A percentile compares a stretch with the other conserved stretches of the same genome.
Conservation (phyloP, 257 asterid genomes). For the Osmanthus fragrans region DNA sequence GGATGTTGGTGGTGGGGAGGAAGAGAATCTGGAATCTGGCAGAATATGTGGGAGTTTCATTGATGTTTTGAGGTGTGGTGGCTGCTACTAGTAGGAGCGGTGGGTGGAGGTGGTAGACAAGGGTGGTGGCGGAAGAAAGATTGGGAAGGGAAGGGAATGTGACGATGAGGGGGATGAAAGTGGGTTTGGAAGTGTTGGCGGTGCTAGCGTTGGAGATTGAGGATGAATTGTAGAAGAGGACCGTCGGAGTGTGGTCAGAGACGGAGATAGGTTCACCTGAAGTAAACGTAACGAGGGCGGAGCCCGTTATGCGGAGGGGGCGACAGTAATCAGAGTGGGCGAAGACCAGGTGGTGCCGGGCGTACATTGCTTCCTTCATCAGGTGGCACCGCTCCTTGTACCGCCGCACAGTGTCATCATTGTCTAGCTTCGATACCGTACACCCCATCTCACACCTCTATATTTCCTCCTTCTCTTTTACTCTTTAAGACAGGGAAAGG, state of each 20-base stretch:
- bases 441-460: not conserved
- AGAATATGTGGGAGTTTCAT: constrained; percentile 78
- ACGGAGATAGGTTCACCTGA: constrained; percentile 85
- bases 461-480: too few species aligned
- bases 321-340: constrained; percentile 97
- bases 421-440: too few species aligned
- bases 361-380: constrained; percentile 76
- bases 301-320: constrained; percentile 74
- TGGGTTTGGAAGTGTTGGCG: constrained; percentile 14
- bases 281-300: too few species aligned
- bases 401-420: constrained; percentile 93
- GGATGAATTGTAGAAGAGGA: constrained; percentile 65
- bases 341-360: constrained; percentile 94
- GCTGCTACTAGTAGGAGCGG: constrained; percentile 25
- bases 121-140: constrained; percentile 43
- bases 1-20: too few species aligned
- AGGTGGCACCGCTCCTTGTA: constrained; percentile 97
- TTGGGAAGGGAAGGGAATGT: constrained; percentile 44
- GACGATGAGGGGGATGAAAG: constrained; percentile 24
- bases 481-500: too few species aligned
- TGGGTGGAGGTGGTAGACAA: constrained; percentile 22
- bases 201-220: constrained; percentile 34
- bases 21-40: too few species aligned
- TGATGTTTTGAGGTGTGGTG: constrained; percentile 47
- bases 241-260: constrained; percentile 81